A percentile compares a stretch with the other conserved stretches of the same genome.
These are phyloP conservation scores for Grosmannia serpens DNA, from an alignment of 2,329 filamentous ascomycete genomes.

Conservation along the genomic window DNA sequence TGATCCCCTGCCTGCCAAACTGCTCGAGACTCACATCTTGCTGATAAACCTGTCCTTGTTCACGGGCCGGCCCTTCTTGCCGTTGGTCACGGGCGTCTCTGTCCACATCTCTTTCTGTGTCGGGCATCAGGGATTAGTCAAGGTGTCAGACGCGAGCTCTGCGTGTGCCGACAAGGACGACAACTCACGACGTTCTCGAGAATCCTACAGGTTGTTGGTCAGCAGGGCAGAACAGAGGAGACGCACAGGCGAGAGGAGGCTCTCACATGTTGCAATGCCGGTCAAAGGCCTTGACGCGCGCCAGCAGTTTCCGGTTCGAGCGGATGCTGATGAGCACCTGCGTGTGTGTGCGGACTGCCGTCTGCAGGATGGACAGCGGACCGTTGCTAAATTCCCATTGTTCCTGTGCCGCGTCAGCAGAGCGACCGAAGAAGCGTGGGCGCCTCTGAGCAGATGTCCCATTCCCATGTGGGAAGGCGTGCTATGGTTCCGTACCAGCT, in stretches of 20 bases:
- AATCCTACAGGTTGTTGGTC: constrained; percentile 10
- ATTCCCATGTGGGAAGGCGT: not conserved
- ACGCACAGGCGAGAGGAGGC: not conserved
- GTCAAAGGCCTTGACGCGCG: constrained; percentile 96
- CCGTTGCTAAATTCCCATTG: constrained; percentile 41
- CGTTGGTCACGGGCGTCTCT: constrained; percentile 75
- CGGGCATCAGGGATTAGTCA: constrained; percentile 3
- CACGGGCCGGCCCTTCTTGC: constrained; percentile 79
- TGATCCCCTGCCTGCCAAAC: not conserved
- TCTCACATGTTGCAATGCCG: constrained; percentile 87
- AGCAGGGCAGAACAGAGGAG: not conserved
- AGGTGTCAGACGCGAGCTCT: too few relatives aligned
- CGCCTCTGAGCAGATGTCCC: not conserved
- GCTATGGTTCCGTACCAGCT: constrained; percentile 29
- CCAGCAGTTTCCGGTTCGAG: constrained; percentile 96
- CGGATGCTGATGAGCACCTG: constrained; percentile 96
- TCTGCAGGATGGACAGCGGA: constrained; percentile 81
- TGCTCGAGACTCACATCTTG: constrained; percentile 53
- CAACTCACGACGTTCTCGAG: constrained; percentile 20
- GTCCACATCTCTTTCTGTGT: constrained; percentile 94
- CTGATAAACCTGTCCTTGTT: constrained; percentile 98
- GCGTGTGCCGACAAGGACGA: not conserved
- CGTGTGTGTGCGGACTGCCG: constrained; percentile 84
- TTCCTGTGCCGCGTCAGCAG: constrained; percentile 22
- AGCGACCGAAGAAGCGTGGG: not conserved